A percentile compares a stretch with the other conserved stretches of the same genome.
Evolutionary conservation across 1,284 basidiomycete genomes (phyloP).

Genomic region (Serendipita sp.): DNA sequence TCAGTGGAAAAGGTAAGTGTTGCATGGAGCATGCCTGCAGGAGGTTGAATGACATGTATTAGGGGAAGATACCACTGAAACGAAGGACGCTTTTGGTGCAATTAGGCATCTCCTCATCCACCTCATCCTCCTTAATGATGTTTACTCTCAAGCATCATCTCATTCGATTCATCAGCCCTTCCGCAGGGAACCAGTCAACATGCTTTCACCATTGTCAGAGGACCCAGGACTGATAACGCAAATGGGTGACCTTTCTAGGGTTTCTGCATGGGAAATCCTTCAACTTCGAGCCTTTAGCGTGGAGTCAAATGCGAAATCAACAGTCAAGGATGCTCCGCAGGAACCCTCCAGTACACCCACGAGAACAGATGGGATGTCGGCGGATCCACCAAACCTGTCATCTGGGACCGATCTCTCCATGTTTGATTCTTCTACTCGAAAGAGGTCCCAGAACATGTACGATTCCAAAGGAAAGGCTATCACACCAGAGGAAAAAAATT

Average conservation of each 20-base stretch:
- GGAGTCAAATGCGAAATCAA: constrained; percentile 14
- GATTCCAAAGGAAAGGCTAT: constrained; percentile 7
- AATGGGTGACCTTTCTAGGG: constrained; percentile 74
- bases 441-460: background rate
- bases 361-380: background rate
- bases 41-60: constrained; percentile 18
- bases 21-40: background rate
- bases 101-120: constrained; percentile 71
- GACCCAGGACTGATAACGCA: constrained; percentile 59
- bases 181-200: constrained; percentile 24
- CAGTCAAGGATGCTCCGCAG: background rate
- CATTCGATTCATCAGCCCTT: constrained; percentile 4
- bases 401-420: background rate
- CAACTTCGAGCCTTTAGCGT: constrained; percentile 50
- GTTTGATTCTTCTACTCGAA: background rate
- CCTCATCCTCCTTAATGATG: constrained; percentile 74
- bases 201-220: constrained; percentile 72
- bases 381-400: background rate
- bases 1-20: constrained; percentile 37
- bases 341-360: constrained; percentile 8
- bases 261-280: constrained; percentile 76
- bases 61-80: constrained; percentile 31
- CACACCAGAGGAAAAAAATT: background rate
- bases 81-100: constrained; percentile 59
- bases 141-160: constrained; percentile 39